Percentiles rank a stretch among this genome's conserved stretches.
These are phyloP conservation scores for Pascua sp. DNA, from an alignment of 1,284 basidiomycete species.

Conservation along the genomic window DNA sequence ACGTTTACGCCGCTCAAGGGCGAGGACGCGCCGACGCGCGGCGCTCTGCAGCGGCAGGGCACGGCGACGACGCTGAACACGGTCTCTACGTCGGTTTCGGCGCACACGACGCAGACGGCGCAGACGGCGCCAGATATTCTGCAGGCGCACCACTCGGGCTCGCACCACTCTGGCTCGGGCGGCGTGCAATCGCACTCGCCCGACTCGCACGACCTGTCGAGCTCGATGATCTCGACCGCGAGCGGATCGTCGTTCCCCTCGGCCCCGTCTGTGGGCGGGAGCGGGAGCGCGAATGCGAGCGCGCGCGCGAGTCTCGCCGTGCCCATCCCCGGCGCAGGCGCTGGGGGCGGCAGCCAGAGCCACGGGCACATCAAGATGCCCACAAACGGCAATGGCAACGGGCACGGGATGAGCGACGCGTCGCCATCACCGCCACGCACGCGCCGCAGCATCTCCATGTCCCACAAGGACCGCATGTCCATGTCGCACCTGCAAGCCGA, in stretches of 20 bases:
- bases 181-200: not conserved
- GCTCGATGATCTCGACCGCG: conserved; percentile 6
- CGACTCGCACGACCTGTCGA: conserved; percentile 2
- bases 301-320: not conserved
- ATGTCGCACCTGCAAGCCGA: not conserved
- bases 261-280: not conserved
- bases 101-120: not conserved
- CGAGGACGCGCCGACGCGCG: not conserved
- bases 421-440: not conserved
- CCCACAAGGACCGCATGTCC: not conserved
- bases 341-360: too few relatives aligned
- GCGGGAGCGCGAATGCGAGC: too few relatives aligned
- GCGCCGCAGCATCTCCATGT: not conserved
- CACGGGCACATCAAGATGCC: too few relatives aligned
- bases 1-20: not conserved
- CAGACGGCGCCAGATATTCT: not conserved
- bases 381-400: not conserved
- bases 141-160: not conserved
- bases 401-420: not conserved
- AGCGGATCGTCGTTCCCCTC: not conserved
- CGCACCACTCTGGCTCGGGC: not conserved
- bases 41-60: conserved; percentile 4
- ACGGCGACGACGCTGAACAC: conserved; percentile 15
- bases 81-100: not conserved
- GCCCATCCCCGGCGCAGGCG: not conserved